Conservation (phyloP, 805 yeast species). For the Lipomyces chichibuensis region DNA sequence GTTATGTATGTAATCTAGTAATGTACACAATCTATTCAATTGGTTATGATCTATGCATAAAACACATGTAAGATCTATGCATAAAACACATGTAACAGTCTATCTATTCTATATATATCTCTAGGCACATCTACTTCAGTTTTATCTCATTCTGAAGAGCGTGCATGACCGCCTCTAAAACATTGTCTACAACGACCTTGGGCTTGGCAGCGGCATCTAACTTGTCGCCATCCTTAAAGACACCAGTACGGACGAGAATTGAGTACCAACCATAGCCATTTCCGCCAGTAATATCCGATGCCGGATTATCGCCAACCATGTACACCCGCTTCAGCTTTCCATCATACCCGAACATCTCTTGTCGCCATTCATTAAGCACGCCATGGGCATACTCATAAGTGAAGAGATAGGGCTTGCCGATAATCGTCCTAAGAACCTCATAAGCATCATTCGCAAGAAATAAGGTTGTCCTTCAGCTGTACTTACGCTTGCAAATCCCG, state of each 20-base stretch:
- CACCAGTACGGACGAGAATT: constrained; percentile 84
- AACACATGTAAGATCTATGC: background rate
- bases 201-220: constrained; percentile 48
- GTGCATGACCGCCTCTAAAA: constrained; percentile 53
- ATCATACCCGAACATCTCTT: constrained; percentile 17
- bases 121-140: background rate
- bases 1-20: background rate
- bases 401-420: constrained; percentile 80
- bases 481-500: constrained; percentile 46
- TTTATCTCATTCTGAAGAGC: constrained; percentile 33
- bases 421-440: constrained; percentile 49
- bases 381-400: constrained; percentile 85
- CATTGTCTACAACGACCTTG: constrained; percentile 55
- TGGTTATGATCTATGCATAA: background rate
- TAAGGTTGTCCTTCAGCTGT: background rate
- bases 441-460: background rate
- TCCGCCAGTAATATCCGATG: constrained; percentile 89
- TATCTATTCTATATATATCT: background rate
- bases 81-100: background rate
- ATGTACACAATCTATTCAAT: background rate
- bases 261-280: constrained; percentile 86
- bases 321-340: constrained; percentile 57
- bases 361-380: constrained; percentile 56
- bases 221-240: constrained; percentile 61
- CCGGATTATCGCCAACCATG: constrained; percentile 98